phyloP scores from a whole-genome alignment of 2,329 filamentous ascomycete genomes.

The Fusarium sp. region DNA sequence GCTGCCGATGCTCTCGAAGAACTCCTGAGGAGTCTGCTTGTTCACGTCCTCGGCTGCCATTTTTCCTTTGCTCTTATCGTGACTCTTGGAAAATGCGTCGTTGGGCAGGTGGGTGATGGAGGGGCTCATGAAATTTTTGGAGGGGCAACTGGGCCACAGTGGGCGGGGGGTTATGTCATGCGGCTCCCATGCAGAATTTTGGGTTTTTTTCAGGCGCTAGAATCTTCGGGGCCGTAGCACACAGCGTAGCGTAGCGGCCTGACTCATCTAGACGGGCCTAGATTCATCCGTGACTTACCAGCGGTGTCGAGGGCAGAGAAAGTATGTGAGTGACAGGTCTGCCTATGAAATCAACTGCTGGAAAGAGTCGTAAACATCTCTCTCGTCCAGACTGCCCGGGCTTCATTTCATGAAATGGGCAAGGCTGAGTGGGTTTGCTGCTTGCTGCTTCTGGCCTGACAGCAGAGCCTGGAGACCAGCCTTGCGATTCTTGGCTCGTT shows the following conservation, averaged over 20 bases:
- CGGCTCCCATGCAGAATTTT: conserved; percentile 41
- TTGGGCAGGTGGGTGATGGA: conserved; percentile 43
- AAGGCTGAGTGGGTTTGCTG: conserved; percentile 64
- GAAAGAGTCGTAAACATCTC: too few species aligned
- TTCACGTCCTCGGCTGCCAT: conserved; percentile 62
- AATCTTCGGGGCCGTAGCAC: conserved; percentile 45
- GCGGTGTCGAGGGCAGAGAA: neutral
- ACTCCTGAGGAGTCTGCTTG: conserved; percentile 63
- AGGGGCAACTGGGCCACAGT: conserved; percentile 46
- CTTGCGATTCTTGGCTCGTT: conserved; percentile 76
- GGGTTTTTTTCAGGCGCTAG: conserved; percentile 40
- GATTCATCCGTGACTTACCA: conserved; percentile 26
- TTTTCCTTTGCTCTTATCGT: conserved; percentile 30
- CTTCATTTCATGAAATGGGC: conserved; percentile 66
- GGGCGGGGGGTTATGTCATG: conserved; percentile 50
- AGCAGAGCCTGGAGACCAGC: conserved; percentile 77
- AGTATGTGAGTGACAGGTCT: neutral
- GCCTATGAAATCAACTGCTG: neutral
- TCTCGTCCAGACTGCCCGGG: neutral
- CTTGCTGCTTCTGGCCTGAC: conserved; percentile 65
- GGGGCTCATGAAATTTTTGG: conserved; percentile 53
- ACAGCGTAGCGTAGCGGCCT: conserved; percentile 19
- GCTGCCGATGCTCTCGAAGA: conserved; percentile 75
- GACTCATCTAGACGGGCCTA: conserved; percentile 28
- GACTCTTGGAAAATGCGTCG: conserved; percentile 29